phyloP scores from a whole-genome alignment of 768 basidiomycete species.

The Agaricus blazei region DNA sequence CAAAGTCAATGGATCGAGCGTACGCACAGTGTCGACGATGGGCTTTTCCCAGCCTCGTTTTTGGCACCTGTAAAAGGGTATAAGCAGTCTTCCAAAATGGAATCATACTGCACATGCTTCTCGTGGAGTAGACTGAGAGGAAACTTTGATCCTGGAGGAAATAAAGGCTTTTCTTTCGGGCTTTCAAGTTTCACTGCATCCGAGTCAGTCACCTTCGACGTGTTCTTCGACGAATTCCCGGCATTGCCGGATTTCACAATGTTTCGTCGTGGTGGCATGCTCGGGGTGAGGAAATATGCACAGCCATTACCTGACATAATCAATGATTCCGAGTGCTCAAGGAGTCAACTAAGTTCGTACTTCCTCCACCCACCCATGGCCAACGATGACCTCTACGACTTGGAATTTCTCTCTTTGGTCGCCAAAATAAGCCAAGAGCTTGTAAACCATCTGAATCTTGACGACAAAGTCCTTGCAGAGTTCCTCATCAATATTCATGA shows the following conservation, averaged over 20 bases:
- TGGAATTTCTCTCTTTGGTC: constrained; percentile 89
- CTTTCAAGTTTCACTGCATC: constrained; percentile 34
- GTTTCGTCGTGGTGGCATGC: constrained; percentile 66
- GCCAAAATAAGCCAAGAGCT: constrained; percentile 92
- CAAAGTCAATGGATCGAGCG: constrained; percentile 6
- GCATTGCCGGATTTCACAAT: constrained; percentile 88
- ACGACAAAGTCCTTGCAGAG: constrained; percentile 93
- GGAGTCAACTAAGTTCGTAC: neutral
- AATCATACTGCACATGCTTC: constrained; percentile 35
- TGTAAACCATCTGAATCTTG: constrained; percentile 77
- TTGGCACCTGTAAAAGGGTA: constrained; percentile 56
- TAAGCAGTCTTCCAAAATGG: neutral
- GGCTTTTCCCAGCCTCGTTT: constrained; percentile 90
- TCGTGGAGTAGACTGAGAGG: constrained; percentile 78
- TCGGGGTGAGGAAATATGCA: neutral
- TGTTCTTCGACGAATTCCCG: constrained; percentile 71
- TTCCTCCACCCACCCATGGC: constrained; percentile 38
- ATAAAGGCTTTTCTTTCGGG: constrained; percentile 36
- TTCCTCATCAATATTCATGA: constrained; percentile 91
- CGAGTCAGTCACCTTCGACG: constrained; percentile 22
- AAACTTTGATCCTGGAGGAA: constrained; percentile 82
- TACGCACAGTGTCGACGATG: constrained; percentile 63
- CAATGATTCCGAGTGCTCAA: neutral
- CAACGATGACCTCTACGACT: constrained; percentile 78
- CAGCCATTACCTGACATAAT: constrained; percentile 8